A percentile compares a stretch with the other conserved stretches of the same genome.
Evolutionary conservation across 306 rosid species (phyloP).

Genomic region (Canavalia ensiformis): DNA sequence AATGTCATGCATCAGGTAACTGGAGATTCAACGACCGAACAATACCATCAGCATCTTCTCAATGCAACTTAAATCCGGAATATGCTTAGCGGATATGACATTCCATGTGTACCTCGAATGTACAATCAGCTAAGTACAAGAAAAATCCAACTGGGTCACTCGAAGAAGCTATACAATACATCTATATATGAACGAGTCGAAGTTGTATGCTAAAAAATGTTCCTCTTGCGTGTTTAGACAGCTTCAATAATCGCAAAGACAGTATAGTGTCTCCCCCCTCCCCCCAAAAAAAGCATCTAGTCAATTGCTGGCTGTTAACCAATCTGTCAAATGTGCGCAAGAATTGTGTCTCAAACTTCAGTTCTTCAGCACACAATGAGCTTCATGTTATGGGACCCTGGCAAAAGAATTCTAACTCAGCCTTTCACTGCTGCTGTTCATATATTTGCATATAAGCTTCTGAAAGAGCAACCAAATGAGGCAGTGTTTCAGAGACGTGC

Average conservation of each 20-base stretch:
- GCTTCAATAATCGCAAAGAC: slow-evolving; percentile 14
- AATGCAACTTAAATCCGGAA: slow-evolving; percentile 11
- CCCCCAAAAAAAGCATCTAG: neutral
- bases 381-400: slow-evolving; percentile 3
- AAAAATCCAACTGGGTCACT: slow-evolving; percentile 24
- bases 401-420: neutral
- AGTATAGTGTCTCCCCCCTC: neutral
- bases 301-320: neutral
- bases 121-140: slow-evolving; percentile 15
- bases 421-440: slow-evolving; percentile 77
- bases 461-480: slow-evolving; percentile 96
- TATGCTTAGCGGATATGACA: neutral
- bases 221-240: neutral
- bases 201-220: slow-evolving; percentile 17
- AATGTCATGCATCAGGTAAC: neutral
- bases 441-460: slow-evolving; percentile 97
- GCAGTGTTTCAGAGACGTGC: slow-evolving; percentile 93
- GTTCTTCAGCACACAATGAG: neutral
- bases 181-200: slow-evolving; percentile 27
- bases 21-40: slow-evolving; percentile 9
- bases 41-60: neutral
- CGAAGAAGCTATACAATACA: neutral
- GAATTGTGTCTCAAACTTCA: slow-evolving; percentile 16
- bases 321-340: neutral
- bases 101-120: neutral